Evolutionary conservation across 2,329 filamentous ascomycete genomes (phyloP).

Genomic region (Scedosporium apiospermum): DNA sequence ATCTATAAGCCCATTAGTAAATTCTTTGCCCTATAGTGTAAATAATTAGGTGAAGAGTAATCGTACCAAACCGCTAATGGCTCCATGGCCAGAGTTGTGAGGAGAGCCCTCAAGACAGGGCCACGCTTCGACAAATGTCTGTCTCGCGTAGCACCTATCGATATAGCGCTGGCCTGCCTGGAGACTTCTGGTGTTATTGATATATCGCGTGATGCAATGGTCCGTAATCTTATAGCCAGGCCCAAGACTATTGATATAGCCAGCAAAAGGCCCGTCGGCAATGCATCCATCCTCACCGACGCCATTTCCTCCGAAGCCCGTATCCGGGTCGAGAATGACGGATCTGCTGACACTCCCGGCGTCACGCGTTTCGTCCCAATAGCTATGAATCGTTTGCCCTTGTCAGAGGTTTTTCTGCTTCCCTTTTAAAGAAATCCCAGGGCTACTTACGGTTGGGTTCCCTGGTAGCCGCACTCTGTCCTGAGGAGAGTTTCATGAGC

Average conservation of each 20-base stretch:
- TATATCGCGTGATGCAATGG: conserved; percentile 31
- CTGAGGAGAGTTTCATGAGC: conserved; percentile 21
- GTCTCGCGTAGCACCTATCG: conserved; percentile 10
- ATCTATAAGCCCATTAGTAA: conserved; percentile 14
- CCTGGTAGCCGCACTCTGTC: conserved; percentile 20
- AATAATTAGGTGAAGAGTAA: conserved; percentile 12
- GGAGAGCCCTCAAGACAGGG: conserved; percentile 17
- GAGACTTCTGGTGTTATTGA: conserved; percentile 11
- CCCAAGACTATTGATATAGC: conserved; percentile 28
- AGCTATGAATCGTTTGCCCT: background rate
- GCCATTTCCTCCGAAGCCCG: conserved; percentile 11
- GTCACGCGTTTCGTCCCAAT: conserved; percentile 10
- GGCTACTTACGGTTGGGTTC: conserved; percentile 21
- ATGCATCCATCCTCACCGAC: conserved; percentile 3
- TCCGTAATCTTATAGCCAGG: conserved; percentile 24
- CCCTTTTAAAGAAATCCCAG: conserved; percentile 14
- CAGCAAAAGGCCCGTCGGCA: conserved; percentile 15
- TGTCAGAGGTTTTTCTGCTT: background rate
- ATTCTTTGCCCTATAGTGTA: conserved; percentile 12
- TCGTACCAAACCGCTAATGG: conserved; percentile 13
- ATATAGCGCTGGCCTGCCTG: background rate
- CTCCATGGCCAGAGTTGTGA: conserved; percentile 17
- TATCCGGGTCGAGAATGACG: conserved; percentile 8
- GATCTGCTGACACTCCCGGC: conserved; percentile 8
- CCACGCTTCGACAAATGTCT: conserved; percentile 17